phyloP scores from a whole-genome alignment of 352 stramenopile genomes.

The Pythium sp. region DNA sequence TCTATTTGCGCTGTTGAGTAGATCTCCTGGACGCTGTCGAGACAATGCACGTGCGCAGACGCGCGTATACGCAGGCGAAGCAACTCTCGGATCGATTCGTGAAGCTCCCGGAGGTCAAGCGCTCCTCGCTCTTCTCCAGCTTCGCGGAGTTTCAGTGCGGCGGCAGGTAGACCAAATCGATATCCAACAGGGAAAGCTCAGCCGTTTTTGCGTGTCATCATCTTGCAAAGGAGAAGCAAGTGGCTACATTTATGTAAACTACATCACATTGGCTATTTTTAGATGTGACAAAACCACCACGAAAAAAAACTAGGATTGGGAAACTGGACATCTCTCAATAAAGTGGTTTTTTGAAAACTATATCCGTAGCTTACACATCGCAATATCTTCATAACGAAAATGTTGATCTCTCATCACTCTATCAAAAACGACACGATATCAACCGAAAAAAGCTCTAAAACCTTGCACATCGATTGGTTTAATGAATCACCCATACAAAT shows the following conservation, averaged over 20 bases:
- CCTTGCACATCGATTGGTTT: too few species aligned
- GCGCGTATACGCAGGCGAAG: slow-evolving; percentile 30
- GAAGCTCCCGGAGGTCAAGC: slow-evolving; percentile 28
- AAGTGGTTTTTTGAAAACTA: too few species aligned
- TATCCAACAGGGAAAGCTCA: background rate
- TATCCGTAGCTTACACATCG: too few species aligned
- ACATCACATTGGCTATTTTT: background rate
- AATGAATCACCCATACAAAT: too few species aligned
- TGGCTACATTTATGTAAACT: background rate
- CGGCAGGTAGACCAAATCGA: background rate
- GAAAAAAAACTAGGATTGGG: too few species aligned
- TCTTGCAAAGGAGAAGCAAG: background rate
- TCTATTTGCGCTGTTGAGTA: slow-evolving; percentile 1
- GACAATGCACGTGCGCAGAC: slow-evolving; percentile 40
- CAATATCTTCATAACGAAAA: too few species aligned
- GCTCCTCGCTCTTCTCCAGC: slow-evolving; percentile 28
- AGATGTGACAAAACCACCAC: background rate
- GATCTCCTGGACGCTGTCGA: slow-evolving; percentile 45
- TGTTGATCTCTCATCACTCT: too few species aligned
- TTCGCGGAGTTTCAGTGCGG: slow-evolving; percentile 26
- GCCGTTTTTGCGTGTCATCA: background rate
- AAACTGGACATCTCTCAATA: too few species aligned
- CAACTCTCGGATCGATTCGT: slow-evolving; percentile 32
- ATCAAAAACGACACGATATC: too few species aligned
- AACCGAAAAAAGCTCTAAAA: too few species aligned